Percentiles rank a stretch among this genome's conserved stretches.
Evolutionary conservation across 495 filamentous ascomycete genomes (phyloP).

Genomic region (Friedmanniomyces endolithicus): DNA sequence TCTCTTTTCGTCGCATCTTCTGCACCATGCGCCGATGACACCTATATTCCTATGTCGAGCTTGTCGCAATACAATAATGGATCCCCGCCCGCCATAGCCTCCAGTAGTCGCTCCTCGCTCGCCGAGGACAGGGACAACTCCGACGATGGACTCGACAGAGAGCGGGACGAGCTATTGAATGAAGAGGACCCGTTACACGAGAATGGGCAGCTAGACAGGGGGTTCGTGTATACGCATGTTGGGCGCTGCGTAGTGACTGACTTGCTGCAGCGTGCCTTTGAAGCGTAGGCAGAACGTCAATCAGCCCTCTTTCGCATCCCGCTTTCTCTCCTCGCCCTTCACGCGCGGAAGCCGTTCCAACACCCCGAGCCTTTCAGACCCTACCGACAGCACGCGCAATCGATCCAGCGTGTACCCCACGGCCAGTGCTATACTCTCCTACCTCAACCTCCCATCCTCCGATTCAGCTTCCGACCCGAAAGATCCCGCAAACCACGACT

Average conservation of each 20-base stretch:
- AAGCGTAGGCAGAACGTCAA: slow-evolving; percentile 67
- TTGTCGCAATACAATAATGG: slow-evolving; percentile 26
- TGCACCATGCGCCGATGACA: slow-evolving; percentile 3
- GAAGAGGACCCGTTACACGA: slow-evolving; percentile 24
- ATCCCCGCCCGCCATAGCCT: slow-evolving; percentile 26
- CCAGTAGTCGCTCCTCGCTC: slow-evolving; percentile 27
- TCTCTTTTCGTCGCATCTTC: too few relatives aligned
- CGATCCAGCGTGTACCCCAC: slow-evolving; percentile 16
- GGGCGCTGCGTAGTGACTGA: neutral
- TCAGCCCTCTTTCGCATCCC: slow-evolving; percentile 46
- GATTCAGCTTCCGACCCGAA: slow-evolving; percentile 39
- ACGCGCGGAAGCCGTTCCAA: slow-evolving; percentile 18
- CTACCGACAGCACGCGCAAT: neutral
- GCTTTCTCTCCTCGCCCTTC: slow-evolving; percentile 28
- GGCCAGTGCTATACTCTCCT: slow-evolving; percentile 31
- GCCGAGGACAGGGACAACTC: slow-evolving; percentile 21
- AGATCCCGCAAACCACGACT: slow-evolving; percentile 59
- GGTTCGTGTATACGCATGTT: slow-evolving; percentile 8
- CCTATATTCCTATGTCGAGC: slow-evolving; percentile 25
- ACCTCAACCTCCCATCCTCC: slow-evolving; percentile 23
- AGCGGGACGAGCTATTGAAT: slow-evolving; percentile 25
- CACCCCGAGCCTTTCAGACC: slow-evolving; percentile 20
- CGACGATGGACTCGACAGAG: slow-evolving; percentile 27
- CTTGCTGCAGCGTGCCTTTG: slow-evolving; percentile 52
- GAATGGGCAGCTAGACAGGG: slow-evolving; percentile 20